These are phyloP conservation scores for Blastobotrys elegans DNA, from an alignment of 1,139 yeast species.

Conservation along the genomic window DNA sequence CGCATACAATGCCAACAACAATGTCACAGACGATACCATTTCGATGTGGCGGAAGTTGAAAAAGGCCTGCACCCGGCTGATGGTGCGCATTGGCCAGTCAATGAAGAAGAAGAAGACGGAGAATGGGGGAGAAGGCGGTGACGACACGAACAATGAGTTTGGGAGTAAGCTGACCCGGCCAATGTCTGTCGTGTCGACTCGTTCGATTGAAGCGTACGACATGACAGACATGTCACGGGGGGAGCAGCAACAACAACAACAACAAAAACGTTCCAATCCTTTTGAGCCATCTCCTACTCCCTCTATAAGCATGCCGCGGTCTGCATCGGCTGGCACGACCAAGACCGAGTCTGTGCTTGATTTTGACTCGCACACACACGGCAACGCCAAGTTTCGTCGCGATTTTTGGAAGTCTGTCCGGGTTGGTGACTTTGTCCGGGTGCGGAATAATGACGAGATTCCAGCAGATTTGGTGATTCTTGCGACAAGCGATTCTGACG, in stretches of 20 bases:
- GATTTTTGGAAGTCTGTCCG: conserved; percentile 82
- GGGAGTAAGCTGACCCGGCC: conserved; percentile 20
- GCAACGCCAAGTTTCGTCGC: conserved; percentile 52
- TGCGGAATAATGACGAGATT: conserved; percentile 82
- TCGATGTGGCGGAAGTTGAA: conserved; percentile 65
- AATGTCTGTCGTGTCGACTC: conserved; percentile 26
- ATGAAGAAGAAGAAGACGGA: conserved; percentile 24
- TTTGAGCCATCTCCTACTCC: background rate
- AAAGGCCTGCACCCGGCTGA: conserved; percentile 39
- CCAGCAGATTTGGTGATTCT: conserved; percentile 86
- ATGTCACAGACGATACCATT: conserved; percentile 65
- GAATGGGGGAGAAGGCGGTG: background rate
- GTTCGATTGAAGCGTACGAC: conserved; percentile 14
- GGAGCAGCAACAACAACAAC: too few relatives aligned
- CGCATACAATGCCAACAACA: conserved; percentile 64
- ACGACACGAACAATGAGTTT: conserved; percentile 10
- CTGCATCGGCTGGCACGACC: background rate
- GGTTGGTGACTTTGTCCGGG: conserved; percentile 85
- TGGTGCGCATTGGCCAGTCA: conserved; percentile 22
- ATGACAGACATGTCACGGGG: conserved; percentile 9
- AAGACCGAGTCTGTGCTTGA: conserved; percentile 32
- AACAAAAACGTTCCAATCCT: conserved; percentile 1
- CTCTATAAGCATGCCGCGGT: background rate
- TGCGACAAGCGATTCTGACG: conserved; percentile 82
- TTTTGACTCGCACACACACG: conserved; percentile 29